phyloP scores from a whole-genome alignment of 148 eudicot species.

The Cornus kousa region DNA sequence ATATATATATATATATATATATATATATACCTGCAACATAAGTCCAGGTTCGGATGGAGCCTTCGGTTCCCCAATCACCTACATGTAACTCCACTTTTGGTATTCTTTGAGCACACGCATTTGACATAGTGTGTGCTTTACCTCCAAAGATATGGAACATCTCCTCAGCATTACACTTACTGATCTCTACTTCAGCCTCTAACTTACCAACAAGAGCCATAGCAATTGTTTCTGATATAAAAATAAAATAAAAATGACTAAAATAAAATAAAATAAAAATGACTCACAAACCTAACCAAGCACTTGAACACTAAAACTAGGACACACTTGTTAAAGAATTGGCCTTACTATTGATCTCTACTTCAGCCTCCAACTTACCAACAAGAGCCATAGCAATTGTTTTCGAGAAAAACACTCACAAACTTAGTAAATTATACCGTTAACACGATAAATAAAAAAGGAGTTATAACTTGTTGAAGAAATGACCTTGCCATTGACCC shows the following conservation, averaged over 20 bases:
- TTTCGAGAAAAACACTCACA: no score
- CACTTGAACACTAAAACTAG: no score
- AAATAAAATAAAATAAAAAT: no score
- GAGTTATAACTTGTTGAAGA: no score
- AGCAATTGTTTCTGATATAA: not conserved
- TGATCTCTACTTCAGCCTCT: conserved; percentile 1
- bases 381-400: not conserved
- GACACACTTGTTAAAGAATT: no score
- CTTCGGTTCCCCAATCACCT: conserved; percentile 20
- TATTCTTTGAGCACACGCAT: conserved; percentile 11
- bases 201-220: conserved; percentile 7
- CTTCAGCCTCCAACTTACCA: not conserved
- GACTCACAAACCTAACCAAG: no score
- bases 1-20: no score
- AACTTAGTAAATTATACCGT: no score
- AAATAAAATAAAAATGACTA: no score
- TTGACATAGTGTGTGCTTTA: conserved; percentile 15
- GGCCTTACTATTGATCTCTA: not conserved
- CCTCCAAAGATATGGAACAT: not conserved
- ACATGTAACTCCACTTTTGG: conserved; percentile 14
- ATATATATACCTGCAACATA: conserved; percentile 13
- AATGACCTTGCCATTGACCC: no score
- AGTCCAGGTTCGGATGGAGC: conserved; percentile 18
- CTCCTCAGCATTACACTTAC: not conserved
- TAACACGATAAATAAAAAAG: no score